phyloP scores from a whole-genome alignment of 768 basidiomycete species.

The Boletus huronensis region DNA sequence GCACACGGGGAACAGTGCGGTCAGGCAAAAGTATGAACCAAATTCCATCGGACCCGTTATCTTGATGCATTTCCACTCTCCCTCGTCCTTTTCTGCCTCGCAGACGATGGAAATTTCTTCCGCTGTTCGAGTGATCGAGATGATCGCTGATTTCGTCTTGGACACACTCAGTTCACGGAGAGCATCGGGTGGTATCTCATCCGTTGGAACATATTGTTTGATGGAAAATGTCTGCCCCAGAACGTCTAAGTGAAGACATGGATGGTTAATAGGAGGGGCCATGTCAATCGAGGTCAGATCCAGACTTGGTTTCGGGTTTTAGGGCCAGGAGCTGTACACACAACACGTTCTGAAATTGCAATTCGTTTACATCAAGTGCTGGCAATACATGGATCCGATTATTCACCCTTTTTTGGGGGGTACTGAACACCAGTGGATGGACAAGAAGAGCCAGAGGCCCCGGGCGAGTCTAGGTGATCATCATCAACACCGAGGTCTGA shows the following conservation, averaged over 20 bases:
- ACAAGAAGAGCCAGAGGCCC: conserved; percentile 43
- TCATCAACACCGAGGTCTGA: not conserved
- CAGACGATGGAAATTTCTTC: conserved; percentile 65
- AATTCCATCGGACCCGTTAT: conserved; percentile 68
- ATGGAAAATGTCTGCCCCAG: conserved; percentile 43
- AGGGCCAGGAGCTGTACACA: not conserved
- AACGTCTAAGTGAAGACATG: conserved; percentile 47
- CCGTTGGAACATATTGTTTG: conserved; percentile 36
- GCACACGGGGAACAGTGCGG: not conserved
- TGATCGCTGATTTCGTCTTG: conserved; percentile 33
- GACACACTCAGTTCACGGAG: conserved; percentile 30
- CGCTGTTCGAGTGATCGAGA: conserved; percentile 55
- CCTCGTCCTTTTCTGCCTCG: conserved; percentile 37
- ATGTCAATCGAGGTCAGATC: conserved; percentile 13
- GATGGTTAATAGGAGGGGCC: conserved; percentile 44
- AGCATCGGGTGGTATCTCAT: conserved; percentile 30
- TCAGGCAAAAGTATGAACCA: conserved; percentile 31
- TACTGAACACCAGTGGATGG: conserved; percentile 58
- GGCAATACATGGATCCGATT: not conserved
- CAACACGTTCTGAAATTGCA: not conserved
- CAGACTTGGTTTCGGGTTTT: not conserved
- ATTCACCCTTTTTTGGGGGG: conserved; percentile 43
- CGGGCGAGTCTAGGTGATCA: conserved; percentile 44
- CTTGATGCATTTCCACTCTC: conserved; percentile 57
- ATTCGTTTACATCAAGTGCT: not conserved